Evolutionary conservation across 495 filamentous ascomycete species (phyloP).

Genomic region (Trichoderma parareesei): DNA sequence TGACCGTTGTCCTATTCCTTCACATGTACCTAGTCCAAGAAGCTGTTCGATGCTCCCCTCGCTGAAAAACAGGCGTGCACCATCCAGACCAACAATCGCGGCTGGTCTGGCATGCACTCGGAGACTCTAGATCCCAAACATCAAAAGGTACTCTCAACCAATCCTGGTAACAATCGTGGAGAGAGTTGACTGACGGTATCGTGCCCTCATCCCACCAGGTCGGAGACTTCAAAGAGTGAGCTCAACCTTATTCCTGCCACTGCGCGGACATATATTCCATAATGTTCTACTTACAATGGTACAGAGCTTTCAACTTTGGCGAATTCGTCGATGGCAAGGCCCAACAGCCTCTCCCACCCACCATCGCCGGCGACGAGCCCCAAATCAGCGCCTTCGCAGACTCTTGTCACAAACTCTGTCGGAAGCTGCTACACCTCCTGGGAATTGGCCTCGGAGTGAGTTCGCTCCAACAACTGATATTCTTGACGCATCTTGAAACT

Average conservation of each 20-base stretch:
- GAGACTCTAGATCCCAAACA: conserved; percentile 81
- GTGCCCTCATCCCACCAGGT: conserved; percentile 36
- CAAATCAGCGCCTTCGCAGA: conserved; percentile 57
- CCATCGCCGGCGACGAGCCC: conserved; percentile 50
- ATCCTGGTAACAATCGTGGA: no score
- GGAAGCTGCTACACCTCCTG: conserved; percentile 63
- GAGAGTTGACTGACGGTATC: not conserved
- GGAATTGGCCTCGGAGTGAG: conserved; percentile 61
- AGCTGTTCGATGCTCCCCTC: conserved; percentile 64
- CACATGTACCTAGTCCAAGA: conserved; percentile 55
- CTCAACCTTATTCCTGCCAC: not conserved
- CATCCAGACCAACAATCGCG: conserved; percentile 72
- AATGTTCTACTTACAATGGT: not conserved
- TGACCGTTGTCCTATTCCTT: not conserved
- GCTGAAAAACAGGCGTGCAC: conserved; percentile 66
- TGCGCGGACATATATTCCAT: not conserved
- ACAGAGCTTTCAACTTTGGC: conserved; percentile 86
- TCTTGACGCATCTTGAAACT: not conserved
- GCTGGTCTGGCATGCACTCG: conserved; percentile 82
- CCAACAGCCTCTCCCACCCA: conserved; percentile 68
- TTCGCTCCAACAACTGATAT: not conserved
- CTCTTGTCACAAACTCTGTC: conserved; percentile 66
- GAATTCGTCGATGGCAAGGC: conserved; percentile 63
- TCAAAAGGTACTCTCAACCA: conserved; percentile 53
- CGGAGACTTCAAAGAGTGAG: conserved; percentile 90